Base-by-base conservation (phyloP, 768 basidiomycete species). In the Boletales sp. region DNA sequence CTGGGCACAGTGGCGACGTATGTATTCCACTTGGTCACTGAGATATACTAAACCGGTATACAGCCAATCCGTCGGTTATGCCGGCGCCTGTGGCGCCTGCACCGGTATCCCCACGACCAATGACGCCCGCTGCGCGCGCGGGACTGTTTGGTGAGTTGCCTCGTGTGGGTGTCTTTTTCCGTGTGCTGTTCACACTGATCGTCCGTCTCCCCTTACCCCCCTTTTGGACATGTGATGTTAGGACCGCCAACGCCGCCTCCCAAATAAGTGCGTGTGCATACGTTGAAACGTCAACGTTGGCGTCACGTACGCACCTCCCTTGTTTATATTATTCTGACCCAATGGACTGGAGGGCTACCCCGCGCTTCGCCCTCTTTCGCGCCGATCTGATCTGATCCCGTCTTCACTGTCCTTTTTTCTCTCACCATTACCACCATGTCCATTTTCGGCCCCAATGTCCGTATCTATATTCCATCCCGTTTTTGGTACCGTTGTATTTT, bases 1-100 rank as follows among this genome's bases (percentile, higher is more conserved):
- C 1, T 91, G 89, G 89, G 81, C 88, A 1, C 87, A 90, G 58
- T 91, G 88, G 89, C 76, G 83, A 73, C 89, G 88, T 91, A 63
- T 31, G 55, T 55, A 8, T 36, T 5, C n/a, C 25, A 18, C 6
- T 33, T 13, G 34, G 12, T 34, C 15, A 34, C 11, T 13, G 5
- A 13, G 12, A 34, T 34, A 15, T 34, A 34, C 10, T 34, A 12
- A 34, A 13, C 13, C 34, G 13, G 34, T 8, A 13, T 34, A 15
- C 49, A 88, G 87, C 87, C 4, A 87, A 87, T 59, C 84, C 86
- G 4, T 62, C 82, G 7, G 60, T 86, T 9, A 73, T 78, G 1
- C 84, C 85, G 0, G 82, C 85, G 3, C 71, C 78, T 0, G 54
- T 72, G 6, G 58, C 67, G 0, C 68, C 72, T 0, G 62, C 70